phyloP scores from a whole-genome alignment of 257 asterid species.

The Penstemon davidsonii region DNA sequence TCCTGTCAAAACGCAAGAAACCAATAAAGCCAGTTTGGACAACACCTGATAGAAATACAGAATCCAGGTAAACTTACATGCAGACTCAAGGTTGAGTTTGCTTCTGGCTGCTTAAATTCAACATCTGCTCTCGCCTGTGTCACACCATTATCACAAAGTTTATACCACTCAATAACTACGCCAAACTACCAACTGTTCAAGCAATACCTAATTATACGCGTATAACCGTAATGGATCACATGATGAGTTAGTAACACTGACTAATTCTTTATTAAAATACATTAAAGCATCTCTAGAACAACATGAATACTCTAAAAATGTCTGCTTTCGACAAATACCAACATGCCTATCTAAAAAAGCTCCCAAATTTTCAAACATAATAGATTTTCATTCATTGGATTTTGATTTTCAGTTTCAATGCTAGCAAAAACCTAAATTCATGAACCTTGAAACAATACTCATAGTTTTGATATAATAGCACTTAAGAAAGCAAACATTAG shows the following conservation, averaged over 20 bases:
- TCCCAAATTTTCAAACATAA: neutral
- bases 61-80: conserved; percentile 42
- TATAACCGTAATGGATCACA: conserved; percentile 14
- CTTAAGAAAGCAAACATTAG: neutral
- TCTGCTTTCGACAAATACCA: neutral
- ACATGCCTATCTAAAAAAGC: neutral
- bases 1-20: conserved; percentile 52
- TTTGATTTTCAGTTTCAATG: neutral
- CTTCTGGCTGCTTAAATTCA: conserved; percentile 64
- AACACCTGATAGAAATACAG: conserved; percentile 5
- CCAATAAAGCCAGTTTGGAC: conserved; percentile 1
- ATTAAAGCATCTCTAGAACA: conserved; percentile 15
- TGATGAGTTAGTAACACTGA: conserved; percentile 1
- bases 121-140: conserved; percentile 87
- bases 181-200: conserved; percentile 18
- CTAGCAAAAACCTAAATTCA: conserved; percentile 13
- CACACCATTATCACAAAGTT: conserved; percentile 23
- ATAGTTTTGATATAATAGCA: neutral
- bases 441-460: conserved; percentile 6
- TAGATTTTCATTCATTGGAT: neutral
- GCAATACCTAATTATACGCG: conserved; percentile 8
- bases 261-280: conserved; percentile 4
- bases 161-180: conserved; percentile 4
- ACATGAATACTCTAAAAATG: neutral
- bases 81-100: conserved; percentile 69